phyloP scores from a whole-genome alignment of 805 yeast species.

The Sungouiozyma intestinalis region DNA sequence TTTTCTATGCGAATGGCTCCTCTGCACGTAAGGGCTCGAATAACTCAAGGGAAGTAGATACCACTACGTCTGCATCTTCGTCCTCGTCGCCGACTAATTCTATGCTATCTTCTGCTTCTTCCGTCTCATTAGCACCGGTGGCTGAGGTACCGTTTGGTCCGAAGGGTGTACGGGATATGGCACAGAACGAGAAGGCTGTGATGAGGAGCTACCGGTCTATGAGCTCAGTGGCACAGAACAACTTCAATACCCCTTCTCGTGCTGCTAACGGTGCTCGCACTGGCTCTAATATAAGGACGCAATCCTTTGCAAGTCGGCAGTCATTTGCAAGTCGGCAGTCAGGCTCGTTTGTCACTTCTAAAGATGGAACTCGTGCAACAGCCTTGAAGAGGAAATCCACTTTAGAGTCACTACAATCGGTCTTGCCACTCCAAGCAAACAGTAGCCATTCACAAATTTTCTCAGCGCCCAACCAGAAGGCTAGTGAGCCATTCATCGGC shows the following conservation, averaged over 20 bases:
- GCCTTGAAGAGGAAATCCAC: background rate
- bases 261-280: too few species aligned
- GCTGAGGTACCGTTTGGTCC: background rate
- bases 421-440: constrained; percentile 2
- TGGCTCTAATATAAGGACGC: constrained; percentile 1
- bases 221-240: too few species aligned
- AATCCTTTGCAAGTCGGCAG: background rate
- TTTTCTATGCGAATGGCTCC: background rate
- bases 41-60: background rate
- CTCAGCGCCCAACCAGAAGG: constrained; percentile 1
- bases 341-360: background rate
- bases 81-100: background rate
- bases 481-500: background rate
- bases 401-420: constrained; percentile 1
- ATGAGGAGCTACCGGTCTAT: background rate
- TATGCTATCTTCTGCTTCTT: background rate
- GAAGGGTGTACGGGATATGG: background rate
- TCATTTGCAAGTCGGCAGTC: background rate
- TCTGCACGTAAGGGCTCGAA: background rate
- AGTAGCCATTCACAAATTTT: constrained; percentile 6
- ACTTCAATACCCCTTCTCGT: too few species aligned
- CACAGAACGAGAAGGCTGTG: background rate
- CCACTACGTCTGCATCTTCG: background rate
- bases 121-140: background rate
- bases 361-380: background rate